These are phyloP conservation scores for Calonectria pseudoturangicola DNA, from an alignment of 2,329 filamentous ascomycete species.

Conservation along the genomic window DNA sequence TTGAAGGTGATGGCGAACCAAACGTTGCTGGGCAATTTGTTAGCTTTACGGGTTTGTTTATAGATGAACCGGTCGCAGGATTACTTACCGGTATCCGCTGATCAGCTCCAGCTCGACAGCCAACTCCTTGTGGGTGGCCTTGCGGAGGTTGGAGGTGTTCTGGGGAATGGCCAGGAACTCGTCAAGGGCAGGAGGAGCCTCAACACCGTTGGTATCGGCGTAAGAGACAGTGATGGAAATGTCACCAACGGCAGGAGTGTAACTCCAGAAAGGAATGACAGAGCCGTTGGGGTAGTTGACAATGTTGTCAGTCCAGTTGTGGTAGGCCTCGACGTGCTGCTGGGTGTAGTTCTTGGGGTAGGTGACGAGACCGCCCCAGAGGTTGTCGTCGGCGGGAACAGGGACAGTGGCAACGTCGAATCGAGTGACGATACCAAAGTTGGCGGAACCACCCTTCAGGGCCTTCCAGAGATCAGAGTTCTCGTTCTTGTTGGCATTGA, in stretches of 20 bases:
- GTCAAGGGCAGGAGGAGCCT: conserved; percentile 51
- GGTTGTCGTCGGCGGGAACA: conserved; percentile 6
- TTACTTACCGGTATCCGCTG: conserved; percentile 41
- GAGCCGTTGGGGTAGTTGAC: conserved; percentile 46
- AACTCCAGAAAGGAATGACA: conserved; percentile 47
- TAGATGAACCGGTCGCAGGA: not conserved
- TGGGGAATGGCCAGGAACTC: conserved; percentile 47
- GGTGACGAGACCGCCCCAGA: conserved; percentile 42
- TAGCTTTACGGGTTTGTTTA: not conserved
- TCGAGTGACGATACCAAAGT: conserved; percentile 64
- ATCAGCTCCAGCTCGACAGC: conserved; percentile 30
- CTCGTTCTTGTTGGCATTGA: conserved; percentile 61
- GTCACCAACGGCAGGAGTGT: conserved; percentile 43
- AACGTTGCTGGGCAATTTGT: conserved; percentile 29
- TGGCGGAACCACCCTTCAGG: conserved; percentile 67
- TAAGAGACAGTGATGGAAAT: conserved; percentile 45
- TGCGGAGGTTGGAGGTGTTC: conserved; percentile 42
- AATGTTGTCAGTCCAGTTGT: conserved; percentile 44
- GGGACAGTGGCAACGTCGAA: conserved; percentile 46
- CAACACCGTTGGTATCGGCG: conserved; percentile 43
- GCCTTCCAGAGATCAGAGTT: conserved; percentile 66
- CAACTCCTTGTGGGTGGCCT: conserved; percentile 38
- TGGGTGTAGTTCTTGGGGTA: conserved; percentile 43
- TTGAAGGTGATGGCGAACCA: conserved; percentile 49
- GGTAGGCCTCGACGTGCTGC: conserved; percentile 41